Conservation (phyloP, 768 basidiomycete genomes). For the Termitomyces sp. region DNA sequence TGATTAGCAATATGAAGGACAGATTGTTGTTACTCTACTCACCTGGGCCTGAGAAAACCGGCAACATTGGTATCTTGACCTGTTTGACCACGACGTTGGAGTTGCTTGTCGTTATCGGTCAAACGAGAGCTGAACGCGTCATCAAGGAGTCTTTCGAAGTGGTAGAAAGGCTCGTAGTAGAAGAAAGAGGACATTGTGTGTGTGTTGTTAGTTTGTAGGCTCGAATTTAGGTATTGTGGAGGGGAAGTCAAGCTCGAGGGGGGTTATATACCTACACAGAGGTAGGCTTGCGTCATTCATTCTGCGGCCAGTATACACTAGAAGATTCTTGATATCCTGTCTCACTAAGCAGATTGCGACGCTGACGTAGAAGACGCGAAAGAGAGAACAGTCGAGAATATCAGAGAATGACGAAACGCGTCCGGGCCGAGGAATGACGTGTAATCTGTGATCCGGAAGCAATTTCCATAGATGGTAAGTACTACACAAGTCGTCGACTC, state of each 20-base stretch:
- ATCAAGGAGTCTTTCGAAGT: constrained; percentile 39
- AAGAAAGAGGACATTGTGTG: constrained; percentile 19
- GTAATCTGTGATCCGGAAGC: background rate
- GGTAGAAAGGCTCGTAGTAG: constrained; percentile 37
- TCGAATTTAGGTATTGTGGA: background rate
- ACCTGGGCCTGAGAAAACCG: constrained; percentile 16
- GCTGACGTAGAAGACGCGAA: background rate
- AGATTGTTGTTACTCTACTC: background rate
- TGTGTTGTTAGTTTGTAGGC: too few species aligned
- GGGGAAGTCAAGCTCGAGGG: background rate
- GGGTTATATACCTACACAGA: background rate
- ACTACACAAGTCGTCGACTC: too few species aligned
- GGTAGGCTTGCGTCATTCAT: background rate
- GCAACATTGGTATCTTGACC: constrained; percentile 35
- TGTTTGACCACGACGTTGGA: background rate
- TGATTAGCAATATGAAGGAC: background rate
- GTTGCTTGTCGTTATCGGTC: background rate
- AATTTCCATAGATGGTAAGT: background rate
- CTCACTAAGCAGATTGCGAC: background rate
- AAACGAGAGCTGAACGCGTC: constrained; percentile 24
- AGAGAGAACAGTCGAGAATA: background rate
- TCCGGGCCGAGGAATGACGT: background rate
- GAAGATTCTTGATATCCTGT: background rate
- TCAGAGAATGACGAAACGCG: background rate
- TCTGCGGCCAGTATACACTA: background rate